Conservation (phyloP, 306 rosid genomes). For the Rubus idaeus region DNA sequence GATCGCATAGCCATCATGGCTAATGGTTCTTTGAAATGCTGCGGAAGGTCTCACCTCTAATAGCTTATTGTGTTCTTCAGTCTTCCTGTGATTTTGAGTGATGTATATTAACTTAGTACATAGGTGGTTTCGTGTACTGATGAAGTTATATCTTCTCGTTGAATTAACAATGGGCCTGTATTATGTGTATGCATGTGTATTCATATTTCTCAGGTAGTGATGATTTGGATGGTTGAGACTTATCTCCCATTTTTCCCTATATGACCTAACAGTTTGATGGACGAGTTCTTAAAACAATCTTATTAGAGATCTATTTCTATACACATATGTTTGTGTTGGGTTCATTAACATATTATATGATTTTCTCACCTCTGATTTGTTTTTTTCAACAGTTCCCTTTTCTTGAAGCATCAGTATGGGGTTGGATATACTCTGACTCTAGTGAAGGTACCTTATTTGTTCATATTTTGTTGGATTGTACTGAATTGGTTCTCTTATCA, state of each 20-base stretch:
- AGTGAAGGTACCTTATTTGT: slow-evolving; percentile 62
- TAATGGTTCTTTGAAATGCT: slow-evolving; percentile 91
- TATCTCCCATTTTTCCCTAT: background rate
- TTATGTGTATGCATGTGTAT: background rate
- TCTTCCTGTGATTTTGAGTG: background rate
- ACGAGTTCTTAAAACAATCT: background rate
- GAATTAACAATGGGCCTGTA: background rate
- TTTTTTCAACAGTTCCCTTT: slow-evolving; percentile 72
- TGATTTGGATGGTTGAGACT: background rate
- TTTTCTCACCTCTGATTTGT: background rate
- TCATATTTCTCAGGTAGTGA: background rate
- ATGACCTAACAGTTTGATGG: background rate
- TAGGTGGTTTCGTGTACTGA: background rate
- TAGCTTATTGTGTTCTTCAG: background rate
- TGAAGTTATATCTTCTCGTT: background rate
- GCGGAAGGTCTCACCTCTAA: slow-evolving; percentile 67
- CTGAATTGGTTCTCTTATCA: slow-evolving; percentile 14
- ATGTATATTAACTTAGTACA: background rate
- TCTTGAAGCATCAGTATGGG: slow-evolving; percentile 94
- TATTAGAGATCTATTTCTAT: background rate
- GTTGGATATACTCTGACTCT: slow-evolving; percentile 95
- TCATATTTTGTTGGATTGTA: slow-evolving; percentile 25
- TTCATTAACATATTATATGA: background rate
- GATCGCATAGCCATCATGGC: slow-evolving; percentile 99
- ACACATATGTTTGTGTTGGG: background rate